Conservation (phyloP, 192 early-diverging fungal species). For the Gamsiella multidivaricata region DNA sequence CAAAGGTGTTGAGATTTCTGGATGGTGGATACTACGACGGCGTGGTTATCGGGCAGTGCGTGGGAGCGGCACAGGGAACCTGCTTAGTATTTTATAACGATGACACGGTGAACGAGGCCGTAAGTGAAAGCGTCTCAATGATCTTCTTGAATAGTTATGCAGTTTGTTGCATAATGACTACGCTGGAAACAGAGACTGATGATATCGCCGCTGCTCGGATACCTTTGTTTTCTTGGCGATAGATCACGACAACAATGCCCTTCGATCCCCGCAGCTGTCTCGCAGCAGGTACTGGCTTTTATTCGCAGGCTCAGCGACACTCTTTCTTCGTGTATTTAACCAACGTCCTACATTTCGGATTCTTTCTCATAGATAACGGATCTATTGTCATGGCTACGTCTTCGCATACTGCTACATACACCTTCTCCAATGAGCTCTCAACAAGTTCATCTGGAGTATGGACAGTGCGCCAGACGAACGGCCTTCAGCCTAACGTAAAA, state of each 20-base stretch:
- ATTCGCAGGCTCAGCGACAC: background rate
- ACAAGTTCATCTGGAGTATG: background rate
- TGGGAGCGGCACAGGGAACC: background rate
- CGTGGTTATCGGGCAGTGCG: slow-evolving; percentile 9
- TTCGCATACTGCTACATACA: background rate
- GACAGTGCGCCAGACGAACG: background rate
- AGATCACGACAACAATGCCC: slow-evolving; percentile 1
- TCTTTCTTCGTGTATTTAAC: too few species aligned
- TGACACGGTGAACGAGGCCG: background rate
- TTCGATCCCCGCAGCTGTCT: background rate
- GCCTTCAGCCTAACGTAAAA: too few species aligned
- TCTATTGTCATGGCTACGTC: slow-evolving; percentile 3
- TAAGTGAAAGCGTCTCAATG: background rate
- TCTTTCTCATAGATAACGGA: background rate
- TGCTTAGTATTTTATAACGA: slow-evolving; percentile 16
- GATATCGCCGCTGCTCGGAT: too few species aligned
- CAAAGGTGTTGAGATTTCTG: slow-evolving; percentile 1
- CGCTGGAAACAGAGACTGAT: background rate
- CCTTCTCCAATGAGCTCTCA: background rate
- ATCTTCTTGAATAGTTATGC: too few species aligned
- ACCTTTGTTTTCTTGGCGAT: background rate
- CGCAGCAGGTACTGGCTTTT: slow-evolving; percentile 18
- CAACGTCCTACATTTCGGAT: too few species aligned
- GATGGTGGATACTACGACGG: slow-evolving; percentile 7
- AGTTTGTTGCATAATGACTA: too few species aligned